Conservation (phyloP, 495 filamentous ascomycete species). For the Xylaria nigripes region DNA sequence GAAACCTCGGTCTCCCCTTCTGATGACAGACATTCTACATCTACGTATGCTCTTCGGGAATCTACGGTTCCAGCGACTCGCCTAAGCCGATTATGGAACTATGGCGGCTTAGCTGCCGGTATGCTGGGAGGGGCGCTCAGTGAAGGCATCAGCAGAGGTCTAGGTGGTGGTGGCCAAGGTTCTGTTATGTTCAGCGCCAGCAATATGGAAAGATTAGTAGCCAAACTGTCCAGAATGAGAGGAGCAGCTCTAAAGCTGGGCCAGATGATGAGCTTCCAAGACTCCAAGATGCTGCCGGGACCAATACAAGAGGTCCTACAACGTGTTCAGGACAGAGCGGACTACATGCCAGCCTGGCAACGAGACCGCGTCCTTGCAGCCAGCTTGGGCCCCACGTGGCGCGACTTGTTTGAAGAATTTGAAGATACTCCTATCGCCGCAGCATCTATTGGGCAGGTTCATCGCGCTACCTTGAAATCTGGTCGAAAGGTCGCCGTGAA, state of each 20-base stretch:
- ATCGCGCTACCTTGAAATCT: conserved; percentile 71
- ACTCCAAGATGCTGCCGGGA: conserved; percentile 88
- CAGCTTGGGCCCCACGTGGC: conserved; percentile 81
- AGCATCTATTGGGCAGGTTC: conserved; percentile 96
- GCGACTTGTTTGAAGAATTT: conserved; percentile 72
- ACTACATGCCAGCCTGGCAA: conserved; percentile 95
- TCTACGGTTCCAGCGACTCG: conserved; percentile 87
- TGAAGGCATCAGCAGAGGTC: conserved; percentile 67
- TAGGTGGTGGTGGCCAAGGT: conserved; percentile 49
- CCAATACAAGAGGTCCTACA: conserved; percentile 81
- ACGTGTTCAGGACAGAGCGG: conserved; percentile 90
- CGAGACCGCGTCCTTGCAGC: conserved; percentile 69
- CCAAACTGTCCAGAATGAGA: conserved; percentile 90
- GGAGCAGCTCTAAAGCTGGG: conserved; percentile 97
- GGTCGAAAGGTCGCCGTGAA: conserved; percentile 82
- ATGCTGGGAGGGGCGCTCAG: conserved; percentile 93
- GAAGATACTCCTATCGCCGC: conserved; percentile 90
- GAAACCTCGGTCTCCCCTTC: conserved; percentile 6
- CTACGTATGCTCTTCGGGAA: conserved; percentile 67
- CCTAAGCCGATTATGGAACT: conserved; percentile 84
- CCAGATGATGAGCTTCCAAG: conserved; percentile 97
- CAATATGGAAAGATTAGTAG: conserved; percentile 87
- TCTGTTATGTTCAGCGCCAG: conserved; percentile 80
- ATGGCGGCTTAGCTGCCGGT: conserved; percentile 81
- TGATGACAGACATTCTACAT: conserved; percentile 8